Base-by-base conservation (phyloP, 2,329 filamentous ascomycete genomes). In the Endothia cerciana region DNA sequence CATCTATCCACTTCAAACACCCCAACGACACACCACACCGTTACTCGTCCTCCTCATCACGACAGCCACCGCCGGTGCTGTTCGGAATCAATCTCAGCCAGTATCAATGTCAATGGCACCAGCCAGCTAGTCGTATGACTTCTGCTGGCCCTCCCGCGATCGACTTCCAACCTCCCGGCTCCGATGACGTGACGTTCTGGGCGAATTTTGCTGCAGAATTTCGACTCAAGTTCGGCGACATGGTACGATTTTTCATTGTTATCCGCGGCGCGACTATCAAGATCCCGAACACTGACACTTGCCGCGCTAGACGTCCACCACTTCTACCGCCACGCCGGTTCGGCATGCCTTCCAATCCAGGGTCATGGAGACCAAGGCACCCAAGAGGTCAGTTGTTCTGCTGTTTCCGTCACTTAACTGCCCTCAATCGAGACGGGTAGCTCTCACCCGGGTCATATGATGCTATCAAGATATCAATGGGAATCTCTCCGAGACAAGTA, bases 401-500 rank as follows among this genome's bases (percentile, higher is more conserved):
- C 59, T 70, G 71, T 70, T 53, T 38, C 22, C 47, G 47, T 56
- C 53, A 64, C 62, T 53, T 40, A 17, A 28, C 60, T 64, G 53
- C 63, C 63, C 36, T 65, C 68, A 57, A 63, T 60, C 40, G 63
- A 57, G 33, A 11, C 30, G 59, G 64, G 19, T 38, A 64, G 69
- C 69, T 73, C 70, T 73, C 74, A 25, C 51, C 55, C 41, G 74
- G 72, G 77, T 74, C 73, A 81, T 73, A 83, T 88, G 84, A 97
- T 97, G 94, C 96, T 92, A 65, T 83, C 85, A 81, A 81, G 82
- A 85, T 89, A 89, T 92, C 90, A 96, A 97, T 99, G 95, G 95
- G 95, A 99, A 99, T 99, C 95, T 99, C 96, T 99, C 95, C 91
- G 92, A 98, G 92, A 86, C 85, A 87, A 83, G 81, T 80, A 86